phyloP scores from a whole-genome alignment of 2,329 filamentous ascomycete species.

The Talaromyces piceae region DNA sequence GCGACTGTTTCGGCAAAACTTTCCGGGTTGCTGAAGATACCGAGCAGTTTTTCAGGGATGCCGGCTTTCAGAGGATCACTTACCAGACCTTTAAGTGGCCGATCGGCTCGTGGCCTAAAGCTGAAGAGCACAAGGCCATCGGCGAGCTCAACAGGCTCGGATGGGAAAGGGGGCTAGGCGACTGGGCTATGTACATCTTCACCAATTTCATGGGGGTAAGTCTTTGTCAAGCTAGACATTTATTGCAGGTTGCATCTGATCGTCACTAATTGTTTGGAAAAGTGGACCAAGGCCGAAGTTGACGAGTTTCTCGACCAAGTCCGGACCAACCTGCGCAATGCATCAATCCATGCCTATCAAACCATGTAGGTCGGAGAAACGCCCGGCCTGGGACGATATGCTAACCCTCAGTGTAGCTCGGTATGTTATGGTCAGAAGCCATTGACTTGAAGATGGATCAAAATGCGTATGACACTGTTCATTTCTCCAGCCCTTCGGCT shows the following conservation, averaged over 20 bases:
- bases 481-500: too few species aligned
- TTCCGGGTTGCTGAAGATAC: slow-evolving; percentile 1
- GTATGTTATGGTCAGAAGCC: slow-evolving; percentile 5
- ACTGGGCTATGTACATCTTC: slow-evolving; percentile 4
- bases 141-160: slow-evolving; percentile 1
- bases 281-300: background rate
- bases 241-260: background rate
- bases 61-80: slow-evolving; percentile 1
- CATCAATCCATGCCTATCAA: slow-evolving; percentile 1
- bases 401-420: background rate
- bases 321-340: background rate
- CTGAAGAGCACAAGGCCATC: background rate
- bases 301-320: background rate
- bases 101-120: background rate
- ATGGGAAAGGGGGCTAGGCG: slow-evolving; percentile 2
- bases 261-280: background rate
- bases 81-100: slow-evolving; percentile 4
- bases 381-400: background rate
- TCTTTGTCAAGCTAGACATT: background rate
- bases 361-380: background rate
- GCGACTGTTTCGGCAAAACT: background rate
- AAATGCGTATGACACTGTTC: background rate
- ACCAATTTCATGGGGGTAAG: slow-evolving; percentile 5
- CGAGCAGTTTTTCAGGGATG: background rate
- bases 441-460: background rate